Evolutionary conservation across 345 rosid species (phyloP), one percentile per base, ranked within the genome.

Genomic region (Citrus medica): DNA sequence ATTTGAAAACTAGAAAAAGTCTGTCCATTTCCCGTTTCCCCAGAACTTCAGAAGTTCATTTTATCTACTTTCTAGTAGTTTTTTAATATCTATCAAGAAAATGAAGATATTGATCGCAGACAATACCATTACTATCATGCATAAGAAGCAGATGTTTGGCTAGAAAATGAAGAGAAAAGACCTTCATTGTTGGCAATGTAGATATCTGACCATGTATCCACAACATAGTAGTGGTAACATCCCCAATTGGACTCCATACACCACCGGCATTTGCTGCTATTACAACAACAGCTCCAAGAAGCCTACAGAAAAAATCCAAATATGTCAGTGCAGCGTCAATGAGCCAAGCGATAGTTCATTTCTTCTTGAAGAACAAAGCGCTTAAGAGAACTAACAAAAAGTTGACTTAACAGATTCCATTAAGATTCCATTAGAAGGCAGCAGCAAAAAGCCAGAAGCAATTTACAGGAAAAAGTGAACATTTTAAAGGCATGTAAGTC

Each of bases 191-290:
- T 67, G 83, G 93, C 84, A 92, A 78, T 21, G 97, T 92, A 76
- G 97, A 83, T 84, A 93, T 85, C 72, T 95, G 99, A 79, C 99
- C 99, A 82, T 95, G 98, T 79, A 93, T 95, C 99, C 99, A 95
- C 33, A 95, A 87, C 97, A 95, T 95, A 60, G 99, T 95, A 46
- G 98, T 95, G 38, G 99, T 93, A 71, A 95, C 99, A 88, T 92
- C 98, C 76, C 99, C 98, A 55, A 91, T 95, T n/a, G 99, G 99
- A 82, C 98, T 93, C 98, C 99, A 95, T 17, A 96, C 93, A 81
- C 99, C 99, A 79, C 98, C 99, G 42, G 98, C 97, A 81, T 93
- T 95, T 77, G 98, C 97, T 76, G 99, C 97, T 87, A 95, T 93
- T 17, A 95, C 97, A 72, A 95, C 91, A 70, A 93, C 96, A 77